Evolutionary conservation across 169 alveolate genomes (phyloP).

Genomic region (Cyclospora cayetanensis): DNA sequence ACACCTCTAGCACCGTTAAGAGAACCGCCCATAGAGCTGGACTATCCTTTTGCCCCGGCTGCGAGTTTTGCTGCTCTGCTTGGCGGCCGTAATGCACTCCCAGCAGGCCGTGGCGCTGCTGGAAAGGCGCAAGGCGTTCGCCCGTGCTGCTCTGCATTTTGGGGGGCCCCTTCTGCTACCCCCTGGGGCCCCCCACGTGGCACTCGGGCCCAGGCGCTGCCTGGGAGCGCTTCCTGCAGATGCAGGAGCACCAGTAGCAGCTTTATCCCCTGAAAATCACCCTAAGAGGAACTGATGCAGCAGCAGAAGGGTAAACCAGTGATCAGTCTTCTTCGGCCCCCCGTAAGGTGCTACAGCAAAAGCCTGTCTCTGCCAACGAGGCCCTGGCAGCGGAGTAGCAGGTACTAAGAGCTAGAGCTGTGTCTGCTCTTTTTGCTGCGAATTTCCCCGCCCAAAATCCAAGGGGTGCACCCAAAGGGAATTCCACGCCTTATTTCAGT

Average conservation of each 20-base stretch:
- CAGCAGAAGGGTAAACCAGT: too few relatives aligned
- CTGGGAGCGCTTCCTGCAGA: background rate
- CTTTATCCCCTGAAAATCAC: background rate
- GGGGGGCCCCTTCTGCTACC: background rate
- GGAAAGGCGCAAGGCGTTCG: background rate
- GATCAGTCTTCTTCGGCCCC: too few relatives aligned
- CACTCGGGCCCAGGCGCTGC: background rate
- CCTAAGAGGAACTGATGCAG: background rate
- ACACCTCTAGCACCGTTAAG: slow-evolving; percentile 19
- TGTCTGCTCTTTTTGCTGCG: too few relatives aligned
- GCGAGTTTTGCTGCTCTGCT: slow-evolving; percentile 22
- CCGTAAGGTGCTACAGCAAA: too few relatives aligned
- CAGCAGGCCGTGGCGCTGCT: background rate
- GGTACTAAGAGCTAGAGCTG: too few relatives aligned
- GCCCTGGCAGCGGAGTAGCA: too few relatives aligned
- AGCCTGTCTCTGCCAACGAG: too few relatives aligned
- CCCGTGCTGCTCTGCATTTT: background rate
- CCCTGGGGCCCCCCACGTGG: background rate
- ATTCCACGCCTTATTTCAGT: too few relatives aligned
- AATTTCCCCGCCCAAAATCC: too few relatives aligned
- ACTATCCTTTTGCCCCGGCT: background rate
- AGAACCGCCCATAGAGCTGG: slow-evolving; percentile 2
- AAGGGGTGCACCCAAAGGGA: too few relatives aligned
- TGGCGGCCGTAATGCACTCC: background rate
- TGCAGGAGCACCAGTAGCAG: slow-evolving; percentile 25